These are phyloP conservation scores for Fusarium newnesense DNA, from an alignment of 2,329 filamentous ascomycete genomes.

Conservation along the genomic window DNA sequence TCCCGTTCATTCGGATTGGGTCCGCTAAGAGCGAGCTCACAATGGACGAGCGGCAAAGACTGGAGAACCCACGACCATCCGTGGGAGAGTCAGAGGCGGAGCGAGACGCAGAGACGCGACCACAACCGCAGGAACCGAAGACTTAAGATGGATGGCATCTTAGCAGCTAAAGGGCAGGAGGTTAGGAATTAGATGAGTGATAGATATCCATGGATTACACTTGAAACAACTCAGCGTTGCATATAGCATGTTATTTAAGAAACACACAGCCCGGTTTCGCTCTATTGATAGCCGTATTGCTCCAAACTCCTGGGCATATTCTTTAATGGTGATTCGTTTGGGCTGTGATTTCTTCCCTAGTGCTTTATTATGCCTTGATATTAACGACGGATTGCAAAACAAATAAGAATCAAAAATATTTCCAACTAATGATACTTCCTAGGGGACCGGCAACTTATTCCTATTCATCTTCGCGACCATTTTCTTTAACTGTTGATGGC, in stretches of 20 bases:
- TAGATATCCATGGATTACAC: not conserved
- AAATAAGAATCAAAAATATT: too few species aligned
- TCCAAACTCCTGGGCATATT: too few species aligned
- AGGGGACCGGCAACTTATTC: too few species aligned
- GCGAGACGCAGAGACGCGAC: slow-evolving; percentile 7
- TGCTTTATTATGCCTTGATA: too few species aligned
- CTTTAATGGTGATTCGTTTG: too few species aligned
- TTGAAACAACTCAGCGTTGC: not conserved
- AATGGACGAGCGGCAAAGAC: slow-evolving; percentile 37
- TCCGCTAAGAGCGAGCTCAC: slow-evolving; percentile 44
- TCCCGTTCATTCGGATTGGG: slow-evolving; percentile 40
- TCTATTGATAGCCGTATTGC: not conserved
- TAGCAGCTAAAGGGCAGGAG: slow-evolving; percentile 1
- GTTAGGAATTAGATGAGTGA: slow-evolving; percentile 6
- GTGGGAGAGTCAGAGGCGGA: slow-evolving; percentile 13
- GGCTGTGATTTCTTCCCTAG: too few species aligned
- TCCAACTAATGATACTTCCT: too few species aligned
- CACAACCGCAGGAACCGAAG: slow-evolving; percentile 18
- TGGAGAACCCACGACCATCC: slow-evolving; percentile 26
- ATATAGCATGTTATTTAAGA: not conserved
- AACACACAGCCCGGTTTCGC: not conserved
- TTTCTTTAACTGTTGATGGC: too few species aligned
- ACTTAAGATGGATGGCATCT: slow-evolving; percentile 3
- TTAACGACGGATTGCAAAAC: too few species aligned
- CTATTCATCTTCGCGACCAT: too few species aligned